Evolutionary conservation across 371 early-diverging fungal species (phyloP).

Genomic region (Cokeromyces recurvatus): DNA sequence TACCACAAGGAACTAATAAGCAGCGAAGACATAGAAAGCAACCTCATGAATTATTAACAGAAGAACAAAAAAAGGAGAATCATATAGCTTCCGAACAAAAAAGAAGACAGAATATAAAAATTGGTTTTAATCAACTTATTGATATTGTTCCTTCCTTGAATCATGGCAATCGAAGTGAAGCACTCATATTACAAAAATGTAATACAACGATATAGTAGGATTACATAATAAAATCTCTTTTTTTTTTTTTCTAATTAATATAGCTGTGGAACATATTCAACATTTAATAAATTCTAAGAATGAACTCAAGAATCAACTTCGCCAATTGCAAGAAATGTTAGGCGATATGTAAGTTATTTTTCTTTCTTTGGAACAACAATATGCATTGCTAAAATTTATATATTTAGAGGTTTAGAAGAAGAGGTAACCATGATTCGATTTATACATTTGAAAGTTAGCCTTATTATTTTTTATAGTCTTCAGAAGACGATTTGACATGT

Average conservation of each 20-base stretch:
- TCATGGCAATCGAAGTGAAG: constrained; percentile 50
- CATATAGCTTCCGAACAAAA: constrained; percentile 91
- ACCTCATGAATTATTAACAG: constrained; percentile 68
- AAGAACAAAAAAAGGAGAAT: constrained; percentile 84
- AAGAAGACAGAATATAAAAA: constrained; percentile 75
- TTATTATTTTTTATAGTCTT: constrained; percentile 22
- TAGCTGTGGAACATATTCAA: constrained; percentile 19
- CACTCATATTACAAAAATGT: constrained; percentile 31
- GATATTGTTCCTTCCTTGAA: constrained; percentile 71
- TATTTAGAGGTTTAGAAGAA: constrained; percentile 32
- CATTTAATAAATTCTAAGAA: constrained; percentile 14
- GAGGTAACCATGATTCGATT: constrained; percentile 19
- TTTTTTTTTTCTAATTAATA: too few species aligned
- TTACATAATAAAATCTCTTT: not conserved
- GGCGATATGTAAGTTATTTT: constrained; percentile 18
- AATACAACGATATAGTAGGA: not conserved
- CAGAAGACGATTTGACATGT: constrained; percentile 28
- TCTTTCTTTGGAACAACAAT: constrained; percentile 5
- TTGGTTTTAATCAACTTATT: constrained; percentile 74
- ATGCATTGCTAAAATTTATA: too few species aligned
- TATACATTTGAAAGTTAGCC: not conserved
- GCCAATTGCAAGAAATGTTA: constrained; percentile 14
- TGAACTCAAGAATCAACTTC: constrained; percentile 13
- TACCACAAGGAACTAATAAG: constrained; percentile 1
- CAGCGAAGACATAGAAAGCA: constrained; percentile 23